phyloP scores from a whole-genome alignment of 2,329 filamentous ascomycete genomes.

The Xylaria sp. region DNA sequence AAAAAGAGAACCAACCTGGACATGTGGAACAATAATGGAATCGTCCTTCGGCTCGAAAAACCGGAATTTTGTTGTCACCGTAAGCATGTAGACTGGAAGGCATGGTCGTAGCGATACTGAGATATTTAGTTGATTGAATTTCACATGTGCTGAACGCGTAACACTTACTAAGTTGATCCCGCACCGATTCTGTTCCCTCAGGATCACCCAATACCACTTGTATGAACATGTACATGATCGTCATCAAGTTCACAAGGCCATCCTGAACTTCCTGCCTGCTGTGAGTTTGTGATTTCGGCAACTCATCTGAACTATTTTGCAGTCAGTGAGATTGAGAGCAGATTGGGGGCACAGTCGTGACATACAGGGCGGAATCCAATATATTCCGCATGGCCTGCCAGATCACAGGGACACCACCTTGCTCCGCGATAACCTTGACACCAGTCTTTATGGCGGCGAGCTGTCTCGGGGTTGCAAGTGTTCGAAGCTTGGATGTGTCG shows the following conservation, averaged over 20 bases:
- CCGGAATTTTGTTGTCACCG: slow-evolving; percentile 73
- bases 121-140: slow-evolving; percentile 40
- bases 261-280: slow-evolving; percentile 66
- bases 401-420: slow-evolving; percentile 62
- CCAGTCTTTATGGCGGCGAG: slow-evolving; percentile 69
- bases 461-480: slow-evolving; percentile 65
- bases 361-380: slow-evolving; percentile 66
- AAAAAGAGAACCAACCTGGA: slow-evolving; percentile 62
- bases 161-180: slow-evolving; percentile 63
- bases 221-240: slow-evolving; percentile 69
- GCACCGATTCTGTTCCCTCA: slow-evolving; percentile 59
- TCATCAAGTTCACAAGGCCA: slow-evolving; percentile 71
- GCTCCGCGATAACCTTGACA: slow-evolving; percentile 62
- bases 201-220: slow-evolving; percentile 67
- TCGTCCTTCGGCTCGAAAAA: slow-evolving; percentile 51
- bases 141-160: slow-evolving; percentile 1
- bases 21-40: slow-evolving; percentile 62
- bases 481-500: slow-evolving; percentile 58
- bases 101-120: slow-evolving; percentile 71
- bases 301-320: slow-evolving; percentile 59
- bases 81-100: slow-evolving; percentile 77
- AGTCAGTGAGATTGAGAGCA: slow-evolving; percentile 48
- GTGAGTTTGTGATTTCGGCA: slow-evolving; percentile 53
- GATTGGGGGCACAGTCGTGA: slow-evolving; percentile 24
- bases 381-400: slow-evolving; percentile 62